Conservation (phyloP, 192 early-diverging fungal genomes). For the Irineochytrium annulatum region DNA sequence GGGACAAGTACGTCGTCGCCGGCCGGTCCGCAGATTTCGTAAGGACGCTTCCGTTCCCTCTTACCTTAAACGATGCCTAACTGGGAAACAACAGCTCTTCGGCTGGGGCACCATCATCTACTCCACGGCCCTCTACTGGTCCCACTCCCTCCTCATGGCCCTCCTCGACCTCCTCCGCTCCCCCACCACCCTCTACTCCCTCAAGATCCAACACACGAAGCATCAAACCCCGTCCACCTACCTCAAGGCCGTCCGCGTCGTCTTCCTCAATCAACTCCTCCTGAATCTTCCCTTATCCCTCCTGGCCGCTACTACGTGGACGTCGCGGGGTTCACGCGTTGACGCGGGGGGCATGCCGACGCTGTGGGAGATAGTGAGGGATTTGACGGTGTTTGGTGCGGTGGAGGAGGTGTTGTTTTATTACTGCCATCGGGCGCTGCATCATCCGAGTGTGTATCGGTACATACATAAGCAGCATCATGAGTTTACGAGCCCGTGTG, state of each 20-base stretch:
- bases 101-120: neutral
- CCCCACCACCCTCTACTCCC: neutral
- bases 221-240: neutral
- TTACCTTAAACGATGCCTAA: too few relatives aligned
- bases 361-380: neutral
- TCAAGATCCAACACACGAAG: conserved; percentile 3
- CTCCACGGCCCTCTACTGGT: neutral
- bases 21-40: too few relatives aligned
- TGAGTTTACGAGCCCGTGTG: conserved; percentile 85
- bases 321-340: neutral
- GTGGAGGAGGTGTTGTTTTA: conserved; percentile 86
- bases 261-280: conserved; percentile 1
- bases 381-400: conserved; percentile 67
- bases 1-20: too few relatives aligned
- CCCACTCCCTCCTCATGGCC: neutral
- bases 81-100: too few relatives aligned
- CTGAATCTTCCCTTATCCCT: neutral
- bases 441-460: conserved; percentile 82
- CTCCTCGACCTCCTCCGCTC: neutral
- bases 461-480: conserved; percentile 93
- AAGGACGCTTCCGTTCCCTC: too few relatives aligned
- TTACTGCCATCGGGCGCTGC: conserved; percentile 79
- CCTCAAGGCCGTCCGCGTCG: neutral
- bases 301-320: too few relatives aligned
- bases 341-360: neutral